Base-by-base conservation (phyloP, 2,329 filamentous ascomycete genomes). In the Fusarium musae region DNA sequence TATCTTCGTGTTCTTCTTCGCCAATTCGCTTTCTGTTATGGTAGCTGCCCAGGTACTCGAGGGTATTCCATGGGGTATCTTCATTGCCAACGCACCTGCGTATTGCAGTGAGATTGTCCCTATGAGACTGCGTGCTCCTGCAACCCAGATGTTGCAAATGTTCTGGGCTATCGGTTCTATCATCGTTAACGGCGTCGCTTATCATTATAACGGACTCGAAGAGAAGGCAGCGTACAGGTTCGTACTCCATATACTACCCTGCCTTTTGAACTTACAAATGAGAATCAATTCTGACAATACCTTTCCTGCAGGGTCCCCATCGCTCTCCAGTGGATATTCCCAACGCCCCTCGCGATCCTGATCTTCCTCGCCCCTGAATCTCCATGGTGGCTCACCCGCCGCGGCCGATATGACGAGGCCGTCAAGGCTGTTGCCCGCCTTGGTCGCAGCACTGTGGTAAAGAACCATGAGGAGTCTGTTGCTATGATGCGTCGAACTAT, bases 11-110 rank as follows among this genome's bases (percentile, higher is more conserved):
- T 89, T 88, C 75, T 91, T 87, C 81, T 91, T 89, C 72, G 86
- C 77, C 71, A 52, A 81, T 32, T 84, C 82, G 8, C 80, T 85
- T 1, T 60, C 78, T 7, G 72, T 87, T 66, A 80, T 87, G 59
- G 83, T 89, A 54, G 82, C 83, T 1, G 81, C 85, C 23, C 89
- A 91, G 80, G 81, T 88, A 30, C 83, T 91, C 57, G 88, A 90
- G 79, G 89, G 89, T 71, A 76, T 91, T n/a, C 89, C 80, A 1
- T 91, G 89, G 89, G 89, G 89, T 26, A 86, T 91, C 75, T 91
- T 91, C 79, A 89, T 90, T 69, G 88, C 88, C 75, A 90, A 90
- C 78, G 84, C 88, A 11, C 89, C 89, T 5, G 89, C 89, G 5
- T 90, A 91, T 81, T 88, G 86, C 79, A 83, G 82, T 74, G 89